Base-by-base conservation (phyloP, 2,329 filamentous ascomycete species). In the Zalaria obscura region DNA sequence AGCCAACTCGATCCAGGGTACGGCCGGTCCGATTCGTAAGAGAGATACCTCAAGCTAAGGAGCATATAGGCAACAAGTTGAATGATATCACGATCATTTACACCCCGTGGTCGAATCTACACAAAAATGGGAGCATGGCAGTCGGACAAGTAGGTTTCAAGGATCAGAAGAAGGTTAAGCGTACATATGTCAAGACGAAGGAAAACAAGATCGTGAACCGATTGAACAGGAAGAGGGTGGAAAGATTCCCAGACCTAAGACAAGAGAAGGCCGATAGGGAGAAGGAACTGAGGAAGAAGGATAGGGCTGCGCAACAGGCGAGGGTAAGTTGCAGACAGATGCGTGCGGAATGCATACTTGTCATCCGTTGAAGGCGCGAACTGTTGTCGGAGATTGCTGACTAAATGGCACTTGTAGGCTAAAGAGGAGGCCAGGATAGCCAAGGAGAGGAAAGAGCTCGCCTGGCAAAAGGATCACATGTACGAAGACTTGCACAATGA, bases 81-180 rank as follows among this genome's bases (percentile, higher is more conserved):
- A 89, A 96, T 62, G 96, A 96, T 63, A 70, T 98, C 54, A 93
- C 87, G 10, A 63, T 98, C 56, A 93, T 98, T 56, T 98, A 98
- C 67, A 98, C 91, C 4, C 91, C 91, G 5, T 96, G 91, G 87
- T 83, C 84, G 36, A 98, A 98, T 60, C 73, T 98, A 29, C 83
- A 85, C 59, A 98, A 98, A 59, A 86, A 93, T 56, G 89, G 88
- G 27, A 85, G 81, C 60, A 98, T 98, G 91, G 88, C 85, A 11
- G 80, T 81, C 3, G 91, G 91, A 25, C 91, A 98, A 59, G 91
- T 98, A 40, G 81, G 83, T 48, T 98, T 96, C 69, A 88, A 94
- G 57, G 85, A 95, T 62, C 74, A 73, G 34, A 86, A 85, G 54
- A 80, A 80, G 64, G 87, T 95, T 48, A 88, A 83, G 65, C 80